These are phyloP conservation scores for Dioszegia aurantiaca DNA, from an alignment of 768 basidiomycete genomes.

Conservation along the genomic window DNA sequence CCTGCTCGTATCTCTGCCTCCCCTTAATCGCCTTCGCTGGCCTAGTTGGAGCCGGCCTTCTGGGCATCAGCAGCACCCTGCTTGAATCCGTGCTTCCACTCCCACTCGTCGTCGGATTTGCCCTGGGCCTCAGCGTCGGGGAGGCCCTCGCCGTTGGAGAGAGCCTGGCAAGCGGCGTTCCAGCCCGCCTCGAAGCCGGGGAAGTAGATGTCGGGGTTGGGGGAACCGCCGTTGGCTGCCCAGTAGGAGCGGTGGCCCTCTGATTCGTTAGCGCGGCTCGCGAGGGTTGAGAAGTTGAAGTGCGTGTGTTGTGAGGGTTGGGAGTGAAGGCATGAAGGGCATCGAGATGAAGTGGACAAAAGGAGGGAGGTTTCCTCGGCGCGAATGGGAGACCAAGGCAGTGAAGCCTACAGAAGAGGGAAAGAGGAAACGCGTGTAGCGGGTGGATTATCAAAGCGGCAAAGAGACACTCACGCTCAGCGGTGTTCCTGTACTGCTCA, in stretches of 20 bases:
- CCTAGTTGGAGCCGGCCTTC: slow-evolving; percentile 20
- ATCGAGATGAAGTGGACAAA: too few species aligned
- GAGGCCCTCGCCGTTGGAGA: slow-evolving; percentile 21
- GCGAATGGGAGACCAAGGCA: too few species aligned
- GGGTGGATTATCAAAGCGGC: too few species aligned
- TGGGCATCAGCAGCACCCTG: slow-evolving; percentile 23
- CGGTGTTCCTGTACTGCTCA: slow-evolving; percentile 18
- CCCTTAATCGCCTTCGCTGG: background rate
- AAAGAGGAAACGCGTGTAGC: background rate
- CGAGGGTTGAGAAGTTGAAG: too few species aligned
- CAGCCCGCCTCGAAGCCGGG: slow-evolving; percentile 35
- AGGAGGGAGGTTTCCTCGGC: too few species aligned
- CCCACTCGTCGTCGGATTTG: slow-evolving; percentile 25
- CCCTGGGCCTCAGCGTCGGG: slow-evolving; percentile 24
- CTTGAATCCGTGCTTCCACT: slow-evolving; percentile 37
- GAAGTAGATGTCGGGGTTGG: slow-evolving; percentile 29
- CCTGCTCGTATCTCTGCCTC: background rate
- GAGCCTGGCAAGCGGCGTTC: slow-evolving; percentile 21
- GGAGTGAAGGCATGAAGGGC: background rate
- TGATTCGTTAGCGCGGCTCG: background rate
- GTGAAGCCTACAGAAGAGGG: too few species aligned
- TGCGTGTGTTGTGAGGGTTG: background rate
- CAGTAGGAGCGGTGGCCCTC: slow-evolving; percentile 29
- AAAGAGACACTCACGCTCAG: slow-evolving; percentile 10
- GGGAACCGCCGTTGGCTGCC: slow-evolving; percentile 26